Percentiles rank a stretch among this genome's conserved stretches.
phyloP scores from a whole-genome alignment of 2,329 filamentous ascomycete species.

The Saccharata proteae region DNA sequence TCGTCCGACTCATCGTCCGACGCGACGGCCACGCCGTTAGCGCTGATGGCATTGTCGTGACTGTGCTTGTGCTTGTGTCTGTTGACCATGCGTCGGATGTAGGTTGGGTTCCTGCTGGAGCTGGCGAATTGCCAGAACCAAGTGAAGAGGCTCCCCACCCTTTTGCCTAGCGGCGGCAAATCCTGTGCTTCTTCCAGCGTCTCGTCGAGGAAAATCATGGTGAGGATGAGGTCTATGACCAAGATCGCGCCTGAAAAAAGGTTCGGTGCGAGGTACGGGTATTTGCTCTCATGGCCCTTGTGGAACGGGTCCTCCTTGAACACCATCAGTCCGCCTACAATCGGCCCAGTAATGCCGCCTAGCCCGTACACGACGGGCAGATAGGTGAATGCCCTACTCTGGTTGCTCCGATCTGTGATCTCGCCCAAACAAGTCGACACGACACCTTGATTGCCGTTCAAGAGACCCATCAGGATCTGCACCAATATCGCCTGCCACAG shows the following conservation, averaged over 20 bases:
- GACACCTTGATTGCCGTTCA: conserved; percentile 91
- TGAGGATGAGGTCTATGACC: conserved; percentile 57
- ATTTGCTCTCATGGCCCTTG: conserved; percentile 40
- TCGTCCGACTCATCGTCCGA: conserved; percentile 26
- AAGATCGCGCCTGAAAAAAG: conserved; percentile 64
- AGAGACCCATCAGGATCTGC: conserved; percentile 78
- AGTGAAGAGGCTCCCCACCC: conserved; percentile 48
- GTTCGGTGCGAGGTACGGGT: conserved; percentile 80
- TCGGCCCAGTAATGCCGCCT: conserved; percentile 83
- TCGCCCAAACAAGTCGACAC: conserved; percentile 91
- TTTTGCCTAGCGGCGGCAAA: conserved; percentile 47
- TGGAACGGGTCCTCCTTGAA: conserved; percentile 47
- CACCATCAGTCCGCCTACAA: conserved; percentile 78
- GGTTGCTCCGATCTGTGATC: conserved; percentile 88
- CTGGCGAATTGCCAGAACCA: conserved; percentile 61
- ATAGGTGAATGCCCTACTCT: conserved; percentile 87
- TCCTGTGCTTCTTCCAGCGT: conserved; percentile 58
- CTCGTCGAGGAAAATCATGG: conserved; percentile 76
- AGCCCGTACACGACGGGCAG: conserved; percentile 92
- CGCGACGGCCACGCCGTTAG: conserved; percentile 31
- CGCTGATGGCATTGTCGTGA: conserved; percentile 23
- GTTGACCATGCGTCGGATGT: conserved; percentile 33
- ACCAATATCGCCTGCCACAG: conserved; percentile 78
- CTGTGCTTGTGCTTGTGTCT: conserved; percentile 13
- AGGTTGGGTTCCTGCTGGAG: conserved; percentile 45